Evolutionary conservation across 257 asterid species (phyloP), one percentile per base, ranked within the genome.

Genomic region (Ehretia macrophylla): DNA sequence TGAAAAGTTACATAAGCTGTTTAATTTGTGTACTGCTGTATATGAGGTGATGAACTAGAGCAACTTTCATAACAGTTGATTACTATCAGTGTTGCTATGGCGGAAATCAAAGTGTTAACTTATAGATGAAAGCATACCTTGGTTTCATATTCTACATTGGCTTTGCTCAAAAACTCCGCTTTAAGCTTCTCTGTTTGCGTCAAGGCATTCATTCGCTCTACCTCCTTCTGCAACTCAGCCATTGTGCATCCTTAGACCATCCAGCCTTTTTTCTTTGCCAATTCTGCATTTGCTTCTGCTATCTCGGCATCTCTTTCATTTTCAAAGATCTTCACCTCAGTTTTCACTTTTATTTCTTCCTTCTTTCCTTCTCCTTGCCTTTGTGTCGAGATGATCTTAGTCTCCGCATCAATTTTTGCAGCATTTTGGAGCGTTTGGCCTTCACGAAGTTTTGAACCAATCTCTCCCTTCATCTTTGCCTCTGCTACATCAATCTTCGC

Each of bases 371-470:
- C 16, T 4, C 56, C 56, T 19, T 51, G 14, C 35, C 32, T 51
- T 21, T 21, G 56, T 9, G n/a, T 20, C 16, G 32, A 12, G 17
- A 20, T 51, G 8, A 51, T 20, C 56, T 51, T 51, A 8, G 56
- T 51, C 16, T 51, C 56, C 8, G 35, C 56, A 51, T 51, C 56
- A 51, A 51, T 51, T 19, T 51, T 51, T 8, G 56, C 56, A 51
- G 56, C 56, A 19, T 51, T 51, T 51, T 51, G 56, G 16, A 51
- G 32, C 3, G 56, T 20, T 23, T 18, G 32, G 8, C 56, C 35
- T 19, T 8, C 0, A 8, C 27, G 22, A 3, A 10, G 8, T 16
- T 51, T 51, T 8, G 56, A 0, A 8, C 56, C 56, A 19, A 51
- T 19, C 27, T 51, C 56, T 0, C 56, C 56, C 16, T 19, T 51